Conservation (phyloP, 106 monocot genomes). For the Triglochin maritima region DNA sequence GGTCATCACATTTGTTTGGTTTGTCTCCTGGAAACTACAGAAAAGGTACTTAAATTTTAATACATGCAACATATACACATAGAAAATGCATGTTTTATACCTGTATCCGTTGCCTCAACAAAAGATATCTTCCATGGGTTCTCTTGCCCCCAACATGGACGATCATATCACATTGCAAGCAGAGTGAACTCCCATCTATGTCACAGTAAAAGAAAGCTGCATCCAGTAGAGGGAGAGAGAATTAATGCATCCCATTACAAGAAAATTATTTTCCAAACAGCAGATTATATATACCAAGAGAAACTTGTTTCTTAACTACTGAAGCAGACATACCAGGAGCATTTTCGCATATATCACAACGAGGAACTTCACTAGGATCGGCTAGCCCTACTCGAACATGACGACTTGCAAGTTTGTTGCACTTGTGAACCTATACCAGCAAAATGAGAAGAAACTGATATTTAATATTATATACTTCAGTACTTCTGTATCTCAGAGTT, state of each 20-base stretch:
- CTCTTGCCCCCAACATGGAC: slow-evolving; percentile 97
- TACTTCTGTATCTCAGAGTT: too few relatives aligned
- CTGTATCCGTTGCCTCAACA: slow-evolving; percentile 79
- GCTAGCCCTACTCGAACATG: slow-evolving; percentile 93
- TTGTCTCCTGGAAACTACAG: slow-evolving; percentile 78
- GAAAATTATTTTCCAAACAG: background rate
- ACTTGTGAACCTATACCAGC: slow-evolving; percentile 67
- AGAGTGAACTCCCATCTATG: slow-evolving; percentile 95
- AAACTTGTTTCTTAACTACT: background rate
- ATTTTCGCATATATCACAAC: slow-evolving; percentile 91
- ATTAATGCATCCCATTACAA: background rate
- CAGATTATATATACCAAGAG: background rate
- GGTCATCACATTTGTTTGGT: slow-evolving; percentile 32
- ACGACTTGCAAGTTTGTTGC: slow-evolving; percentile 94
- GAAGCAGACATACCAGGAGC: slow-evolving; percentile 45
- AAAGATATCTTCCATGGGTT: slow-evolving; percentile 83
- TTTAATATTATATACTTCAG: too few relatives aligned
- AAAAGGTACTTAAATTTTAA: background rate
- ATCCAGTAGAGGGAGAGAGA: slow-evolving; percentile 6
- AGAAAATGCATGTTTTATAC: slow-evolving; percentile 11
- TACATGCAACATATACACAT: background rate
- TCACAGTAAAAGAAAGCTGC: slow-evolving; percentile 95
- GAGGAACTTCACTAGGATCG: slow-evolving; percentile 62
- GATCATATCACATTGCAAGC: slow-evolving; percentile 93
- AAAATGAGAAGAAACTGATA: too few relatives aligned